Conservation (phyloP, 257 asterid species). For the Lithospermum erythrorhizon region DNA sequence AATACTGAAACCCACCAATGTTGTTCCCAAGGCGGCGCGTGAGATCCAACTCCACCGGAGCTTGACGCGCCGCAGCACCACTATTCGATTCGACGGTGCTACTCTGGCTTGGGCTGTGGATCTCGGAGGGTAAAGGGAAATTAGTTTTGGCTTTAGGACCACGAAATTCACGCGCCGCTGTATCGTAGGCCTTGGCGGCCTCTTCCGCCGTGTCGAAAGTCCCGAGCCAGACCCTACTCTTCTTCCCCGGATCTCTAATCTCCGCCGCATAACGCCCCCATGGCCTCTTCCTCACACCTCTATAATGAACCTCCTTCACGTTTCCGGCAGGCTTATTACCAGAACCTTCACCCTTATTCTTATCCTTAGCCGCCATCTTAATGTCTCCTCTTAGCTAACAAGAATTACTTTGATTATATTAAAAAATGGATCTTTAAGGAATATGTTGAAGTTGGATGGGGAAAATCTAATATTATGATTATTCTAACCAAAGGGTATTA, state of each 20-base stretch:
- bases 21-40: conserved; percentile 56
- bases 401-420: no score
- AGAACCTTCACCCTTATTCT: no score
- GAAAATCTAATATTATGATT: no score
- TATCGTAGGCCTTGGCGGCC: conserved; percentile 83
- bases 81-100: conserved; percentile 82
- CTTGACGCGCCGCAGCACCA: conserved; percentile 11
- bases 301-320: conserved; percentile 49
- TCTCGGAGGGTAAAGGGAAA: conserved; percentile 34
- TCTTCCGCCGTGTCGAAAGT: conserved; percentile 91
- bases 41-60: conserved; percentile 30
- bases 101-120: conserved; percentile 57
- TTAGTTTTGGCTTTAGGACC: conserved; percentile 84
- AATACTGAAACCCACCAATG: conserved; percentile 15
- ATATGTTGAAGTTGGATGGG: no score
- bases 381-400: no score
- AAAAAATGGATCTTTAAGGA: no score
- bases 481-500: no score
- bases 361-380: no score
- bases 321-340: conserved; percentile 29
- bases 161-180: conserved; percentile 75
- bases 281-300: conserved; percentile 92
- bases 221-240: conserved; percentile 82
- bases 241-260: conserved; percentile 88
- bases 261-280: conserved; percentile 99